Evolutionary conservation across 225 moss, liverwort and hornwort species (phyloP).

Genomic region (Straminergon stramineum): DNA sequence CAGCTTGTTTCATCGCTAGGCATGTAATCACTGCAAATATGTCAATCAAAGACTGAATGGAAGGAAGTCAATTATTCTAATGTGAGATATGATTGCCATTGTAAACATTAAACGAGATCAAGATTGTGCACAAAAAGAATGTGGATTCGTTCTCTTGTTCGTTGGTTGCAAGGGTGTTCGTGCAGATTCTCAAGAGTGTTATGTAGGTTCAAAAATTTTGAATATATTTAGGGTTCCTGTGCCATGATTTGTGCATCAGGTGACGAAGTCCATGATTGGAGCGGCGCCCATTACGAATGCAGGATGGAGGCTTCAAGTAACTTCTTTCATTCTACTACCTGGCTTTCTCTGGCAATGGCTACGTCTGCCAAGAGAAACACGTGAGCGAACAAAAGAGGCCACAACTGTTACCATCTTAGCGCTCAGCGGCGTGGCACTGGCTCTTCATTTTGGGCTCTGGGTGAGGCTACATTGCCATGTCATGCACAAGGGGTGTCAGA

Average conservation of each 20-base stretch:
- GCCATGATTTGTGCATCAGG: conserved; percentile 11
- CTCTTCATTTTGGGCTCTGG: conserved; percentile 53
- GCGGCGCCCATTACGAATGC: conserved; percentile 42
- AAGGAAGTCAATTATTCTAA: neutral
- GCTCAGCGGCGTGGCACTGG: conserved; percentile 36
- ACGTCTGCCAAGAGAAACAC: conserved; percentile 10
- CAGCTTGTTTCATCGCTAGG: neutral
- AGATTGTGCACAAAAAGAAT: neutral
- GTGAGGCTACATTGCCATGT: conserved; percentile 6
- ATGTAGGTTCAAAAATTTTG: neutral
- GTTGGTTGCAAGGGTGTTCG: neutral
- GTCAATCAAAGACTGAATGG: neutral
- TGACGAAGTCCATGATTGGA: conserved; percentile 38
- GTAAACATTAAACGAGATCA: too few relatives aligned
- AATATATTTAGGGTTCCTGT: neutral
- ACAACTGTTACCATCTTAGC: conserved; percentile 19
- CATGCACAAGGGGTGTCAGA: neutral
- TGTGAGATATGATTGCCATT: neutral
- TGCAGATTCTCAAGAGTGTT: neutral
- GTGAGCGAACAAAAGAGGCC: conserved; percentile 6
- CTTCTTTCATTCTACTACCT: conserved; percentile 41
- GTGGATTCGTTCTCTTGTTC: neutral
- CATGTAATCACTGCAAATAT: neutral
- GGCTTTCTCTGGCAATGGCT: conserved; percentile 54
- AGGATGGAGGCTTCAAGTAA: conserved; percentile 54